phyloP scores from a whole-genome alignment of 2,329 filamentous ascomycete genomes.

The Xylariaceae sp. region DNA sequence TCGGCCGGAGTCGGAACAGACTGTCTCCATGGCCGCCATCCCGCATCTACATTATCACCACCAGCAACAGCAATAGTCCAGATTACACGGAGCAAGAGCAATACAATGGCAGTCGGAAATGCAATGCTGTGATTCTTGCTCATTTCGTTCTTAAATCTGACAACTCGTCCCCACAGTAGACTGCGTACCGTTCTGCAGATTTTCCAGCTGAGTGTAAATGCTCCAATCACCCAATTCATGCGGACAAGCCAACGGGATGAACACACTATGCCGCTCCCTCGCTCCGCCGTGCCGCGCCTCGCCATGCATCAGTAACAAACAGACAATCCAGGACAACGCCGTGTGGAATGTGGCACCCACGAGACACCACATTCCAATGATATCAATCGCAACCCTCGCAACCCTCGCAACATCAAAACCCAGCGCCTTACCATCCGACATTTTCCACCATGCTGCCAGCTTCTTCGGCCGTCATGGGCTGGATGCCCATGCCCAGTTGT shows the following conservation, averaged over 20 bases:
- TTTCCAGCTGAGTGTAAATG: slow-evolving; percentile 5
- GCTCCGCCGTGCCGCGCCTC: slow-evolving; percentile 13
- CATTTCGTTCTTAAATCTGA: too few species aligned
- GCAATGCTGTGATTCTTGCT: too few species aligned
- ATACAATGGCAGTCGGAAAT: too few species aligned
- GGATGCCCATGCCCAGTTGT: slow-evolving; percentile 57
- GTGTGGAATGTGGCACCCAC: slow-evolving; percentile 7
- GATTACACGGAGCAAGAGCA: too few species aligned
- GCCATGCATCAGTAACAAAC: slow-evolving; percentile 23
- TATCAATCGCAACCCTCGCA: not conserved
- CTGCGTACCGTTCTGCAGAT: not conserved
- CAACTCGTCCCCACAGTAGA: too few species aligned
- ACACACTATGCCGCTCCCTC: slow-evolving; percentile 13
- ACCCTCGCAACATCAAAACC: slow-evolving; percentile 7
- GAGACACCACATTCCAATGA: slow-evolving; percentile 1
- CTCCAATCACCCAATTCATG: slow-evolving; percentile 1
- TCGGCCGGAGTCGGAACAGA: too few species aligned
- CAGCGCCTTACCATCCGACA: slow-evolving; percentile 48
- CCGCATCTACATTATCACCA: too few species aligned
- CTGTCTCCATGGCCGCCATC: too few species aligned
- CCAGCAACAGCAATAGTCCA: too few species aligned
- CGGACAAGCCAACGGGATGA: too few species aligned
- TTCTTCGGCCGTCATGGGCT: slow-evolving; percentile 52
- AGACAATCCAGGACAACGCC: slow-evolving; percentile 8
- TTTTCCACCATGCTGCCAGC: slow-evolving; percentile 53